Evolutionary conservation across 2,329 filamentous ascomycete genomes (phyloP).

Genomic region (Emergomyces pasteurianus): DNA sequence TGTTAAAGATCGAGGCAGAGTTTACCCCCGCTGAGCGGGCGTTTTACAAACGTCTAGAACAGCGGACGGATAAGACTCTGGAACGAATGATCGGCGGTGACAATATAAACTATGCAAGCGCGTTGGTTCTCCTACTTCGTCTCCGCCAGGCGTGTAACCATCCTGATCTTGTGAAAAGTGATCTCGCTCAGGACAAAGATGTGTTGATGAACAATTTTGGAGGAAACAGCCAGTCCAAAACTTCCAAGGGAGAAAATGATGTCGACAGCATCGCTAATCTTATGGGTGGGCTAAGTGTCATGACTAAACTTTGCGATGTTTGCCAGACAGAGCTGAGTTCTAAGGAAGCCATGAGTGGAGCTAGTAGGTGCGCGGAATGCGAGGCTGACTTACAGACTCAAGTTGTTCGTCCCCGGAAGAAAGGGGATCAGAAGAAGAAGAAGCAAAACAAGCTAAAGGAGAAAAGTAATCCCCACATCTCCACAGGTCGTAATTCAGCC

Average conservation of each 20-base stretch:
- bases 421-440: slow-evolving; percentile 23
- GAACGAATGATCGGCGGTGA: slow-evolving; percentile 75
- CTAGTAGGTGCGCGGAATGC: slow-evolving; percentile 60
- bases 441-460: slow-evolving; percentile 29
- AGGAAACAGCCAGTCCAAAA: slow-evolving; percentile 39
- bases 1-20: slow-evolving; percentile 65
- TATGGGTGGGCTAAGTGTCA: slow-evolving; percentile 71
- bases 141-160: slow-evolving; percentile 93
- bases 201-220: slow-evolving; percentile 55
- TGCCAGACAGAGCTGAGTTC: slow-evolving; percentile 58
- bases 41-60: slow-evolving; percentile 77
- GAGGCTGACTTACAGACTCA: slow-evolving; percentile 59
- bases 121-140: slow-evolving; percentile 79
- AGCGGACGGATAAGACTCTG: slow-evolving; percentile 73
- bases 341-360: slow-evolving; percentile 42
- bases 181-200: slow-evolving; percentile 78
- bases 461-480: slow-evolving; percentile 29
- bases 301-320: slow-evolving; percentile 67
- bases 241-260: slow-evolving; percentile 45
- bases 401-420: slow-evolving; percentile 23
- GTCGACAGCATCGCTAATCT: slow-evolving; percentile 76
- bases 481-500: slow-evolving; percentile 24
- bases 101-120: slow-evolving; percentile 82
- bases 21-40: slow-evolving; percentile 69
- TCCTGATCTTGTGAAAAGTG: slow-evolving; percentile 72